Evolutionary conservation across 163 green algal species (phyloP), one percentile per base, ranked within the genome.

Genomic region (Chlorella variabilis): DNA sequence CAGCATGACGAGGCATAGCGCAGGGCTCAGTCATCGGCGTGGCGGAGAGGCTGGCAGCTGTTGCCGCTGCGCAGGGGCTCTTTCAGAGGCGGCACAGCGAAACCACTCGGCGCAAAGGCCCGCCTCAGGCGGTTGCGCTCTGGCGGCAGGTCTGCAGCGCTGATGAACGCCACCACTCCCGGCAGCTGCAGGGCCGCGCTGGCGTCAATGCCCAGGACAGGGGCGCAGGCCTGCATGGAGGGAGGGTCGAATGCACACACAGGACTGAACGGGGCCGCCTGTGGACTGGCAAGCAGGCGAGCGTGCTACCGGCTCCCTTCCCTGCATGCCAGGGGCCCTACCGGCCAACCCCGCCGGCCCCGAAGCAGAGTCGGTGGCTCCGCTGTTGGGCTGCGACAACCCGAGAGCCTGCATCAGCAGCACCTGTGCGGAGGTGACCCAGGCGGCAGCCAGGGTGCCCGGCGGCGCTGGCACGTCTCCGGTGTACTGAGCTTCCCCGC

Each of bases 81-180:
- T n/a, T n/a, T n/a, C n/a, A n/a, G n/a, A n/a, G n/a, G n/a, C n/a
- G n/a, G n/a, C n/a, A n/a, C n/a, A n/a, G n/a, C n/a, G n/a, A n/a
- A n/a, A n/a, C n/a, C n/a, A n/a, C n/a, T n/a, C n/a, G n/a, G n/a
- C n/a, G n/a, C n/a, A n/a, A 41, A 73, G 67, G 68, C 68, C 58
- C 73, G 65, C 54, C 54, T 56, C 7, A 75, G 36, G 29, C 85
- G 66, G 36, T 65, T 51, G 81, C 88, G 88, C 2, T 82, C 38
- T 2, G 81, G 84, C 2, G 90, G 87, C 41, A 93, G 86, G 84
- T 91, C 85, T 0, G 75, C 49, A 2, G 84, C 83, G 13, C 51
- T 77, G 3, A 95, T n/a, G 34, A 90, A 88, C 27, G 79, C 85
- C 42, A 87, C 75, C 49, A 91, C 89, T 0, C 91, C 90, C 0